Evolutionary conservation across 2,329 filamentous ascomycete species (phyloP).

Genomic region (Exophiala aquamarina): DNA sequence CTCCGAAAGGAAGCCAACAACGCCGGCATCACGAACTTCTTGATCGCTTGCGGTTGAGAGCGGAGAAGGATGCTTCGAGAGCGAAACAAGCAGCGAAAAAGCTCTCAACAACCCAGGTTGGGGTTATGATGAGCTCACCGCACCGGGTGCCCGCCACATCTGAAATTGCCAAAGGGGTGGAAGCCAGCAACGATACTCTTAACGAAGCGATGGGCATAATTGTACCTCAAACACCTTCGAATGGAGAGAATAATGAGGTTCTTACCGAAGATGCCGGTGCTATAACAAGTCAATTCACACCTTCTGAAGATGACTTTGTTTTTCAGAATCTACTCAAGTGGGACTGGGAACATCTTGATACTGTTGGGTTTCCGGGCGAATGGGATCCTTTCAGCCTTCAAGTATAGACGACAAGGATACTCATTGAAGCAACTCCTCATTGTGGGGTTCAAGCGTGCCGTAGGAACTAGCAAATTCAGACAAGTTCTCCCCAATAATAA

Average conservation of each 20-base stretch:
- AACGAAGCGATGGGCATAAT: background rate
- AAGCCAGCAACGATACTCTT: background rate
- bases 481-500: too few relatives aligned
- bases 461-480: too few relatives aligned
- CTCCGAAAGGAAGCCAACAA: slow-evolving; percentile 24
- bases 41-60: slow-evolving; percentile 16
- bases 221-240: slow-evolving; percentile 3
- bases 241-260: too few relatives aligned
- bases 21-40: slow-evolving; percentile 22
- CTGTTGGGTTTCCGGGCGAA: slow-evolving; percentile 20
- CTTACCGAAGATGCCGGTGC: background rate
- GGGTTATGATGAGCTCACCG: too few relatives aligned
- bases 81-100: background rate
- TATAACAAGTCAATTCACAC: slow-evolving; percentile 9
- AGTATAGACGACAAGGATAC: too few relatives aligned
- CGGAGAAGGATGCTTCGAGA: slow-evolving; percentile 18
- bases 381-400: slow-evolving; percentile 13
- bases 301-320: slow-evolving; percentile 20
- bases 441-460: too few relatives aligned
- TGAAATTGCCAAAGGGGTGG: background rate
- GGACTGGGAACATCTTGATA: slow-evolving; percentile 27
- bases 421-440: too few relatives aligned
- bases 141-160: background rate
- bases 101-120: background rate
- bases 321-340: slow-evolving; percentile 24